Evolutionary conservation across 768 basidiomycete species (phyloP).

Genomic region (Trametes meyenii): DNA sequence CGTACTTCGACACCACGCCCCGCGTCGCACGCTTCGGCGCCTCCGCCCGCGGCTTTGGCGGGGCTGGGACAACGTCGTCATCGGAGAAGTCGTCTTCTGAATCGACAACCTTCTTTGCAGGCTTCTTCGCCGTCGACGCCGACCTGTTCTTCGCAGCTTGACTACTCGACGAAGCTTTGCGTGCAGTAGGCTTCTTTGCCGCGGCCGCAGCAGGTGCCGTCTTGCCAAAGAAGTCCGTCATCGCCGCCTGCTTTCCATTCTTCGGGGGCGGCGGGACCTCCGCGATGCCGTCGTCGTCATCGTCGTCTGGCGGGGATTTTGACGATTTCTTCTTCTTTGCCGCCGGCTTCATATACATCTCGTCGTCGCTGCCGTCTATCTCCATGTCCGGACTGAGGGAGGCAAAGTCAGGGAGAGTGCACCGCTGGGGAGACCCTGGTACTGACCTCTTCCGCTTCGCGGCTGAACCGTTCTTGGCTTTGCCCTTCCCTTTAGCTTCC

Average conservation of each 20-base stretch:
- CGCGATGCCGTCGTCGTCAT: constrained; percentile 19
- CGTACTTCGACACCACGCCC: constrained; percentile 49
- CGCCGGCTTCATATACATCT: constrained; percentile 45
- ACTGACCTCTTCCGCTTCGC: constrained; percentile 72
- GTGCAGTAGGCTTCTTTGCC: constrained; percentile 42
- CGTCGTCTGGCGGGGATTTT: constrained; percentile 18
- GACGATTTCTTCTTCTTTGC: constrained; percentile 52
- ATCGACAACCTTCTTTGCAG: constrained; percentile 42
- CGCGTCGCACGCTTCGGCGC: constrained; percentile 53
- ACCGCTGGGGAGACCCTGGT: background rate
- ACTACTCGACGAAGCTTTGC: constrained; percentile 22
- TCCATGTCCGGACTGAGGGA: constrained; percentile 38
- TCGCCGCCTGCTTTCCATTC: constrained; percentile 37
- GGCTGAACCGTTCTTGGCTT: constrained; percentile 40
- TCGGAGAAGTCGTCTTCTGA: constrained; percentile 48
- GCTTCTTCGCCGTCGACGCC: constrained; percentile 51
- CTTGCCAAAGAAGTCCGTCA: constrained; percentile 68
- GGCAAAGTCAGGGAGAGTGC: background rate
- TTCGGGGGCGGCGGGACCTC: constrained; percentile 11
- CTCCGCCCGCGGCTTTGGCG: constrained; percentile 43
- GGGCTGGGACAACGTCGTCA: constrained; percentile 47
- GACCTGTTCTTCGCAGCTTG: constrained; percentile 17
- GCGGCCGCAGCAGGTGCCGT: constrained; percentile 22
- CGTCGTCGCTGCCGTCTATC: constrained; percentile 47
- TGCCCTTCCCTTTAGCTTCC: constrained; percentile 47